phyloP scores from a whole-genome alignment of 768 basidiomycete genomes.

The Boletus bicolor region DNA sequence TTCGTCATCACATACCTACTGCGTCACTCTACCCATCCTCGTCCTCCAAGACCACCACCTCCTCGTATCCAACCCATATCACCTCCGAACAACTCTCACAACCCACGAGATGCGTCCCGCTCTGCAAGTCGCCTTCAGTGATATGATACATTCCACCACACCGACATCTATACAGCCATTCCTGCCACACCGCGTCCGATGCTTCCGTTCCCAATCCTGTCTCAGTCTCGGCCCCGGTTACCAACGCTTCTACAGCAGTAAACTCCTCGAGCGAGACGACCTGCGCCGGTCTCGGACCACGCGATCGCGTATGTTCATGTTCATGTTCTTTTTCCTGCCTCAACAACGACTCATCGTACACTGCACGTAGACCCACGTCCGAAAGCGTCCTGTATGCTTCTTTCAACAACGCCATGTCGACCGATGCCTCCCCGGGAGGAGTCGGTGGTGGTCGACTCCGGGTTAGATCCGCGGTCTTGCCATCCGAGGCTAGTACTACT shows the following conservation, averaged over 20 bases:
- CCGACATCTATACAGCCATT: conserved; percentile 64
- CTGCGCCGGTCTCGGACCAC: conserved; percentile 67
- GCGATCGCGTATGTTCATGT: conserved; percentile 2
- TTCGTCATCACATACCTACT: neutral
- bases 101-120: conserved; percentile 65
- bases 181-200: conserved; percentile 20
- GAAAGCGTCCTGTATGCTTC: conserved; percentile 67
- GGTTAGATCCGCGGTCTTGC: conserved; percentile 22
- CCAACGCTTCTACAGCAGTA: neutral
- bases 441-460: neutral
- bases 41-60: conserved; percentile 33
- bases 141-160: conserved; percentile 71
- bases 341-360: conserved; percentile 43
- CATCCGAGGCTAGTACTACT: neutral
- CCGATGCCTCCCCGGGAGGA: conserved; percentile 2
- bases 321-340: neutral
- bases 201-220: conserved; percentile 28
- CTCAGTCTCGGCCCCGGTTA: neutral
- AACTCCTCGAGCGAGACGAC: conserved; percentile 79
- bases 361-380: conserved; percentile 42
- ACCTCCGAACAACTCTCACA: conserved; percentile 79
- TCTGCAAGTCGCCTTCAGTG: conserved; percentile 57
- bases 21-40: neutral
- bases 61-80: conserved; percentile 83
- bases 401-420: conserved; percentile 58